These are phyloP conservation scores for Penicillium corylophilum DNA, from an alignment of 2,329 filamentous ascomycete genomes.

Conservation along the genomic window DNA sequence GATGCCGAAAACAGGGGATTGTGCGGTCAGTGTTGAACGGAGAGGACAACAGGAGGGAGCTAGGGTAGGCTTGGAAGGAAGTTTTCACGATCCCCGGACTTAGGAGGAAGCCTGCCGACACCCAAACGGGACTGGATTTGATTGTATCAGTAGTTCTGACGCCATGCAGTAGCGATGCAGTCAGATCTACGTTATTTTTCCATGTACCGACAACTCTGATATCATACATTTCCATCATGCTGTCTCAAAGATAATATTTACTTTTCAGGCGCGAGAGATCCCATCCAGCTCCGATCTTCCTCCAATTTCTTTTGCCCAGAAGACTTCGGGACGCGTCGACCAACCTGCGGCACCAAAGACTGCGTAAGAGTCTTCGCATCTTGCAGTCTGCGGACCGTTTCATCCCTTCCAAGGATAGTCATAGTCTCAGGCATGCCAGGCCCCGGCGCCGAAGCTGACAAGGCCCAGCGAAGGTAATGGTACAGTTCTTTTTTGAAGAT, in stretches of 20 bases:
- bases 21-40: too few relatives aligned
- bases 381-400: slow-evolving; percentile 48
- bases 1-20: too few relatives aligned
- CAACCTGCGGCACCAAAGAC: slow-evolving; percentile 14
- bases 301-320: slow-evolving; percentile 12
- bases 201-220: background rate
- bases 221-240: background rate
- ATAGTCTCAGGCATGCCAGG: slow-evolving; percentile 56
- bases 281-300: slow-evolving; percentile 37
- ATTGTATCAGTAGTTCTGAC: background rate
- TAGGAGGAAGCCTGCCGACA: background rate
- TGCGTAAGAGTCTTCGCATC: slow-evolving; percentile 39
- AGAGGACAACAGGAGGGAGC: too few relatives aligned
- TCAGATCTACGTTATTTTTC: background rate
- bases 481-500: slow-evolving; percentile 50
- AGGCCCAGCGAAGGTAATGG: slow-evolving; percentile 57
- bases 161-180: background rate
- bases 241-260: background rate
- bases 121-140: background rate
- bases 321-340: slow-evolving; percentile 19
- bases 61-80: background rate
- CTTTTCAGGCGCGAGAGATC: slow-evolving; percentile 28
- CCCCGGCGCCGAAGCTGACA: slow-evolving; percentile 54
- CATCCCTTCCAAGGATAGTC: slow-evolving; percentile 55
- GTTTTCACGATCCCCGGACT: background rate